Conservation (phyloP, 345 rosid genomes). For the Aegle marmelos region DNA sequence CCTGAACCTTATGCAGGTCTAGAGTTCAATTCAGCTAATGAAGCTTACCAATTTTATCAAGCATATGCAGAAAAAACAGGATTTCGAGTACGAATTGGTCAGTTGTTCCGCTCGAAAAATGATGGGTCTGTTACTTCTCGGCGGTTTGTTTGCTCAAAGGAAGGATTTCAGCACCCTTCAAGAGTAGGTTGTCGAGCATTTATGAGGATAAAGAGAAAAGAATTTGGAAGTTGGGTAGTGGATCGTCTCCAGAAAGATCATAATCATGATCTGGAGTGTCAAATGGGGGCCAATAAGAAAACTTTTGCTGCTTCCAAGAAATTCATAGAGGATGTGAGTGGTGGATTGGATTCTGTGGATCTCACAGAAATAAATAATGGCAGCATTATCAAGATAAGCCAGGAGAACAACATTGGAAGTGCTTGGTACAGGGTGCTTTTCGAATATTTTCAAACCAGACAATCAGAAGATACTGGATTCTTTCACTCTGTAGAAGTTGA, state of each 20-base stretch:
- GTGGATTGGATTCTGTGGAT: conserved; percentile 48
- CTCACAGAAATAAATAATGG: conserved; percentile 35
- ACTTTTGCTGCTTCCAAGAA: conserved; percentile 45
- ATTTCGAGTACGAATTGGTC: conserved; percentile 84
- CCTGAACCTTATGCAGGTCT: conserved; percentile 64
- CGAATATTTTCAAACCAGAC: conserved; percentile 69
- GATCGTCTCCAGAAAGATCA: conserved; percentile 78
- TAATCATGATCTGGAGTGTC: conserved; percentile 68
- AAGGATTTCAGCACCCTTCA: conserved; percentile 96
- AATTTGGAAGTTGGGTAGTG: conserved; percentile 74
- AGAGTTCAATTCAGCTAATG: conserved; percentile 72
- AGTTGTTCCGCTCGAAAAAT: conserved; percentile 80
- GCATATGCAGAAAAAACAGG: conserved; percentile 65
- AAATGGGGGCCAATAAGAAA: conserved; percentile 30
- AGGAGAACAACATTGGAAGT: conserved; percentile 56
- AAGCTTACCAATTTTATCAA: conserved; percentile 74
- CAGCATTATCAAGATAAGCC: conserved; percentile 27
- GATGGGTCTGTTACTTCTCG: conserved; percentile 81
- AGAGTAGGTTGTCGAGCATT: conserved; percentile 91
- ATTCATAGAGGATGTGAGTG: conserved; percentile 46
- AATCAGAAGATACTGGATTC: conserved; percentile 84
- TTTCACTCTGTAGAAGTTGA: conserved; percentile 64
- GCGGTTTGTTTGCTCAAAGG: conserved; percentile 90
- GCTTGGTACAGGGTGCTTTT: conserved; percentile 75
- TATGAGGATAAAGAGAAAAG: conserved; percentile 91